Base-by-base conservation (phyloP, 202 grass and related monocot species). In the Setaria viridis region DNA sequence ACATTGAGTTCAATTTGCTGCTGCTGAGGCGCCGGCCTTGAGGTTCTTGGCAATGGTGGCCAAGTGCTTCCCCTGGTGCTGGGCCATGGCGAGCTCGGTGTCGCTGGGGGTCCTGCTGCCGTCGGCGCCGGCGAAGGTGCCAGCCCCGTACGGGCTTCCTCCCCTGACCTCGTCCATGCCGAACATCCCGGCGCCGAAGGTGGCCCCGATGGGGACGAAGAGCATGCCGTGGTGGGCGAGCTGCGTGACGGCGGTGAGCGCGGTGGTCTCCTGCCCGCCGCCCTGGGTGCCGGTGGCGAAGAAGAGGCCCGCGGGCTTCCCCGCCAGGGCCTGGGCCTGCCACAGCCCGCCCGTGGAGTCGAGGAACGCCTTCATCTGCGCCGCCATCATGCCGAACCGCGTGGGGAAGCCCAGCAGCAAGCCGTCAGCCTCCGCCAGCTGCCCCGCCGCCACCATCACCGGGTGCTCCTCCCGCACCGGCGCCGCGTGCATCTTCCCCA, bases 1-100 rank as follows among this genome's bases (percentile, higher is more conserved):
- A 41, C 39, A 41, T 41, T 6, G 39, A 41, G 39, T 41, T 41
- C 4, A 41, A 41, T 41, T 41, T 6, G 39, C 39, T 41, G 11
- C 49, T 51, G 49, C 13, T 51, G 43, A 7, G 7, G 43, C 9
- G 8, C 14, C 11, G 41, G 47, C 58, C 79, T 87, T 90, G 30
- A 90, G 78, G 72, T 90, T 90, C 46, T 90, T 83, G 11, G 88
- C 84, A 17, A 90, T 49, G 84, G 62, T 70, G 37, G 88, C 84
- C 57, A 87, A 82, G 35, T 87, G 55, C 37, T 66, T 90, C 15
- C 88, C 84, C 70, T 90, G 88, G 53, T 82, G 77, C 47, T 14
- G 62, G 3, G 88, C 84, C 54, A 86, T 74, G 37, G 67, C 63
- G 16, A 90, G 63, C 84, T 90, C 88, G 3, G 55, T 70, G 0